Conservation (phyloP, 306 rosid species). For the Rosa persica region DNA sequence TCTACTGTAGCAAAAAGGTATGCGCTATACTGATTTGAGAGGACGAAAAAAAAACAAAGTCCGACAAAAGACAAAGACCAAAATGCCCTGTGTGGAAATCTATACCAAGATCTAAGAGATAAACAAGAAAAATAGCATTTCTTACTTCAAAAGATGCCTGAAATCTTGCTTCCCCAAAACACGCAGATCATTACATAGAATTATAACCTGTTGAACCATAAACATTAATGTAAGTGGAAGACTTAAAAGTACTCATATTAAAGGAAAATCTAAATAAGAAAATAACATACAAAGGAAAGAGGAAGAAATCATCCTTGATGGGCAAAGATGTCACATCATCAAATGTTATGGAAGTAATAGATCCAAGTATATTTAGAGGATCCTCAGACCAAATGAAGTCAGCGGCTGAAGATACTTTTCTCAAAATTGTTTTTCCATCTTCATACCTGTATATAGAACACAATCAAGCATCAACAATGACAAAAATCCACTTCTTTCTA, state of each 20-base stretch:
- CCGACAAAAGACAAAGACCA: not conserved
- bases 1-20: not conserved
- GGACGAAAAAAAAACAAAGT: too few relatives aligned
- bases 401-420: slow-evolving; percentile 69
- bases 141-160: slow-evolving; percentile 57
- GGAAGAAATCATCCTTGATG: slow-evolving; percentile 45
- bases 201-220: slow-evolving; percentile 59
- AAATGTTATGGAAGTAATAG: slow-evolving; percentile 77
- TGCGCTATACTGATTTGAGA: not conserved
- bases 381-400: slow-evolving; percentile 78
- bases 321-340: slow-evolving; percentile 56
- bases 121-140: not conserved
- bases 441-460: slow-evolving; percentile 54
- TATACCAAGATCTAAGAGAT: not conserved
- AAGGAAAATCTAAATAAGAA: slow-evolving; percentile 2
- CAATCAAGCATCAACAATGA: slow-evolving; percentile 20
- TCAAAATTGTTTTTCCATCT: slow-evolving; percentile 64
- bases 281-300: not conserved
- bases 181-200: slow-evolving; percentile 80
- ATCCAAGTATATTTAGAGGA: slow-evolving; percentile 88
- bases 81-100: not conserved
- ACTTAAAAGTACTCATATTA: too few relatives aligned
- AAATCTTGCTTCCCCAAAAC: slow-evolving; percentile 84
- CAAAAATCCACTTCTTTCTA: not conserved
- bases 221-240: slow-evolving; percentile 20